These are phyloP conservation scores for Achaetomium macrosporum DNA, from an alignment of 2,329 filamentous ascomycete genomes.

Conservation along the genomic window DNA sequence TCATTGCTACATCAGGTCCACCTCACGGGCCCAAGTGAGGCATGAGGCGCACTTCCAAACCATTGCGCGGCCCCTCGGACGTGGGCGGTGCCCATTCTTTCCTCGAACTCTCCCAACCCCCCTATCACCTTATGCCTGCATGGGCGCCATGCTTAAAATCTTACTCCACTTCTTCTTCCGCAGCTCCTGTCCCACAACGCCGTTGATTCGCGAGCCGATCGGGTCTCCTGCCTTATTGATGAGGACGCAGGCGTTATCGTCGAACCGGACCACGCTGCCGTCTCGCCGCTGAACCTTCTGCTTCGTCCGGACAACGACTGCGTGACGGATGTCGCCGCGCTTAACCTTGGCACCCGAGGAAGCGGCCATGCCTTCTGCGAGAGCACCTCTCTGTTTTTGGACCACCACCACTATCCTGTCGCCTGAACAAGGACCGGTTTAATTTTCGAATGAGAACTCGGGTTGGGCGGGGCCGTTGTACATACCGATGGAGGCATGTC, in stretches of 20 bases:
- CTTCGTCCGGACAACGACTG: constrained; percentile 84
- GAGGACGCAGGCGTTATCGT: constrained; percentile 96
- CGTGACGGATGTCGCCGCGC: constrained; percentile 92
- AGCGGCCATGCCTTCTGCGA: constrained; percentile 65
- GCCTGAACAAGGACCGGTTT: constrained; percentile 47
- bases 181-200: constrained; percentile 84
- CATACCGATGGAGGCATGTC: constrained; percentile 81
- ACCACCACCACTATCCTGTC: constrained; percentile 97
- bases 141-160: constrained; percentile 89
- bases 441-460: neutral
- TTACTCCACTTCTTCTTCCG: constrained; percentile 95
- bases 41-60: too few relatives aligned
- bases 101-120: neutral
- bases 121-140: constrained; percentile 37
- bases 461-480: neutral
- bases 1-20: too few relatives aligned
- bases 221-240: constrained; percentile 97
- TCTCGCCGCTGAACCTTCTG: constrained; percentile 85
- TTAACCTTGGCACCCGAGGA: constrained; percentile 82
- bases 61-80: too few relatives aligned
- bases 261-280: constrained; percentile 86
- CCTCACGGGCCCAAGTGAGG: too few relatives aligned
- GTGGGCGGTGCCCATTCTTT: too few relatives aligned
- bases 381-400: constrained; percentile 84
- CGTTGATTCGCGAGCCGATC: constrained; percentile 86